A percentile compares a stretch with the other conserved stretches of the same genome.
Conservation (phyloP, 306 rosid genomes). For the Lithocarpus polystachyus region DNA sequence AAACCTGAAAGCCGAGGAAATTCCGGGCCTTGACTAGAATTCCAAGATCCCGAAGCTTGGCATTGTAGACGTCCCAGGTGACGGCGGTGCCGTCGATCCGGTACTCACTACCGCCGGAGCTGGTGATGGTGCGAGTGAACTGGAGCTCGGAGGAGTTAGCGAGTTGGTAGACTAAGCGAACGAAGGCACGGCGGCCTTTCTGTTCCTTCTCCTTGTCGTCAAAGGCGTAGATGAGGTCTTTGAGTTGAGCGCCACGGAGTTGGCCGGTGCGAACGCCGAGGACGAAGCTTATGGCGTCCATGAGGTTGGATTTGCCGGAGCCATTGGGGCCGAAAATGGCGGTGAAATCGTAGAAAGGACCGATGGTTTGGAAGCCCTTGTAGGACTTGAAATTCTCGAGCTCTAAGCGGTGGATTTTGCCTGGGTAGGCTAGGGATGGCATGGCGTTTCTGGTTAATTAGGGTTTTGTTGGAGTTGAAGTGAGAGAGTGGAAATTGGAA, state of each 20-base stretch:
- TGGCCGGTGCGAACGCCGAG: conserved; percentile 94
- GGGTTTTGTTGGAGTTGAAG: neutral
- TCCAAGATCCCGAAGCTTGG: conserved; percentile 71
- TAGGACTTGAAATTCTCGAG: conserved; percentile 96
- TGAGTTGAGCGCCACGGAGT: conserved; percentile 94
- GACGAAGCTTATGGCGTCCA: conserved; percentile 99
- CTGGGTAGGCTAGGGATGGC: conserved; percentile 84
- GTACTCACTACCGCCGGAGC: conserved; percentile 86
- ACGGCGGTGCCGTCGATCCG: conserved; percentile 67
- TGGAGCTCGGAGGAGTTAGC: conserved; percentile 69
- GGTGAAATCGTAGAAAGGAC: conserved; percentile 94
- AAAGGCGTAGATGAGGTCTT: conserved; percentile 87
- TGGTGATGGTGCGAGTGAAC: conserved; percentile 73
- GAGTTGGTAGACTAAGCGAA: conserved; percentile 76
- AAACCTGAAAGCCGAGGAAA: conserved; percentile 96
- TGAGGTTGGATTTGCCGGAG: conserved; percentile 93
- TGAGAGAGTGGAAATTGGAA: neutral
- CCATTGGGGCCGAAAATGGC: conserved; percentile 97
- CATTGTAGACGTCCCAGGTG: conserved; percentile 72
- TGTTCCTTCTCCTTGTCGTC: conserved; percentile 92
- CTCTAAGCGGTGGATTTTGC: conserved; percentile 82
- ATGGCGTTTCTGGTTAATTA: conserved; percentile 33
- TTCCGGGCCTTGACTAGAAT: conserved; percentile 96
- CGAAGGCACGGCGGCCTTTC: conserved; percentile 82
- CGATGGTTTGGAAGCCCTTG: conserved; percentile 79